Evolutionary conservation across 345 rosid genomes (phyloP).

Genomic region (Eucalyptus fibrosa): DNA sequence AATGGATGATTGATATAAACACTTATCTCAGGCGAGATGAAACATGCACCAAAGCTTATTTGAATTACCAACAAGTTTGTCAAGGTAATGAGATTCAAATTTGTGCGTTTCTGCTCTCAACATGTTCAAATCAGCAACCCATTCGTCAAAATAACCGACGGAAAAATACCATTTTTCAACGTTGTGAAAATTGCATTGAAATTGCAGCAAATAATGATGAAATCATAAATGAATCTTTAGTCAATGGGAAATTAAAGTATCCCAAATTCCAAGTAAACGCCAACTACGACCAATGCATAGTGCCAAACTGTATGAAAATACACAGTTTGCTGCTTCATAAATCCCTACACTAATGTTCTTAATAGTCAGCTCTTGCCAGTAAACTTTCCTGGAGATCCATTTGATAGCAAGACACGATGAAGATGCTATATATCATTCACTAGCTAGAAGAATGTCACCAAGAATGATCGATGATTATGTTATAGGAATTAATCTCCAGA

Average conservation of each 20-base stretch:
- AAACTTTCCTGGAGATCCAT: background rate
- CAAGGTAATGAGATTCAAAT: constrained; percentile 76
- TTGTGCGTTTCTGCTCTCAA: constrained; percentile 75
- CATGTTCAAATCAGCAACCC: constrained; percentile 77
- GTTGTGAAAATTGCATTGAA: background rate
- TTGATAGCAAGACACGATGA: background rate
- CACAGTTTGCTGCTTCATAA: background rate
- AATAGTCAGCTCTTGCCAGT: background rate
- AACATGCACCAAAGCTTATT: background rate
- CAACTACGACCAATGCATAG: background rate
- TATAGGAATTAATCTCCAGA: background rate
- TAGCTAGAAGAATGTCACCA: background rate
- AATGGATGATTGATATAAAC: background rate
- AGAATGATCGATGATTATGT: background rate
- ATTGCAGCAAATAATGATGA: background rate
- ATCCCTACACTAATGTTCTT: background rate
- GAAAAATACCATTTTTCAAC: background rate
- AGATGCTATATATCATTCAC: background rate
- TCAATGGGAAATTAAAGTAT: background rate
- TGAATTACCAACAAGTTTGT: constrained; percentile 82
- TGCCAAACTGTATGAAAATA: background rate
- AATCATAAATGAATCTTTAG: background rate
- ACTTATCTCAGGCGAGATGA: background rate
- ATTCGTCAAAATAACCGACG: background rate
- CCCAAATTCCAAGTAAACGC: background rate